Percentiles rank a stretch among this genome's conserved stretches.
These are phyloP conservation scores for Xylariomycetidae sp. DNA, from an alignment of 2,329 filamentous ascomycete genomes.

Conservation along the genomic window DNA sequence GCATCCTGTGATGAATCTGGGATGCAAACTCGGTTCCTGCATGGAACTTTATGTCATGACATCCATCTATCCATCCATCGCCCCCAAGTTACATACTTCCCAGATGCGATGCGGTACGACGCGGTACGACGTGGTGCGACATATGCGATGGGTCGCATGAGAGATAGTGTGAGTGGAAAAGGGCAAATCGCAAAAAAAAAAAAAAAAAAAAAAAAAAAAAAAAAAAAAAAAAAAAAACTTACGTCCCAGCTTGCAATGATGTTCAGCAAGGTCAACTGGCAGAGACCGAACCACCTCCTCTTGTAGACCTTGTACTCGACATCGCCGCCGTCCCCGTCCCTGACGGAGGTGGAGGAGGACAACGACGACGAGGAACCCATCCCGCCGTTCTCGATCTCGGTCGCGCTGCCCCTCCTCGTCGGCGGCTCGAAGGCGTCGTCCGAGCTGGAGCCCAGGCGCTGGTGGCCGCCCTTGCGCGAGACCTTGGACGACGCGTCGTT, in stretches of 20 bases:
- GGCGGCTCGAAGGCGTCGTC: slow-evolving; percentile 9
- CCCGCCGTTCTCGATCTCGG: slow-evolving; percentile 5
- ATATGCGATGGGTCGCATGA: too few species aligned
- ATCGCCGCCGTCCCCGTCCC: slow-evolving; percentile 10
- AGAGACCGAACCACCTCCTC: slow-evolving; percentile 81
- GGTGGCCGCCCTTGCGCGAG: slow-evolving; percentile 13
- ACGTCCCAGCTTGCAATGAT: slow-evolving; percentile 95
- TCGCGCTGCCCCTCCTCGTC: slow-evolving; percentile 9
- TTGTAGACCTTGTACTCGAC: slow-evolving; percentile 54
- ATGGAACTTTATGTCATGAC: too few species aligned
- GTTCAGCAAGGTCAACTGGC: slow-evolving; percentile 81
- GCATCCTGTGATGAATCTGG: too few species aligned
- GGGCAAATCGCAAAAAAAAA: too few species aligned
- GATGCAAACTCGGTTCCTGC: too few species aligned
- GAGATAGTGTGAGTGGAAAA: too few species aligned
- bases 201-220: slow-evolving; percentile 2
- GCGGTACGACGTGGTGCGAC: too few species aligned
- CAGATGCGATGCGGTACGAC: too few species aligned
- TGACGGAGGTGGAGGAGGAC: neutral
- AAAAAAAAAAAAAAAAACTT: slow-evolving; percentile 37
- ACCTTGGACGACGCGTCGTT: slow-evolving; percentile 5
- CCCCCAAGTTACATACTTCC: too few species aligned
- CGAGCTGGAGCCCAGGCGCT: slow-evolving; percentile 15
- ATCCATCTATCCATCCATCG: too few species aligned
- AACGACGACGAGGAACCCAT: too few species aligned